Evolutionary conservation across 768 basidiomycete species (phyloP).

Genomic region (Pisolithus orientalis): DNA sequence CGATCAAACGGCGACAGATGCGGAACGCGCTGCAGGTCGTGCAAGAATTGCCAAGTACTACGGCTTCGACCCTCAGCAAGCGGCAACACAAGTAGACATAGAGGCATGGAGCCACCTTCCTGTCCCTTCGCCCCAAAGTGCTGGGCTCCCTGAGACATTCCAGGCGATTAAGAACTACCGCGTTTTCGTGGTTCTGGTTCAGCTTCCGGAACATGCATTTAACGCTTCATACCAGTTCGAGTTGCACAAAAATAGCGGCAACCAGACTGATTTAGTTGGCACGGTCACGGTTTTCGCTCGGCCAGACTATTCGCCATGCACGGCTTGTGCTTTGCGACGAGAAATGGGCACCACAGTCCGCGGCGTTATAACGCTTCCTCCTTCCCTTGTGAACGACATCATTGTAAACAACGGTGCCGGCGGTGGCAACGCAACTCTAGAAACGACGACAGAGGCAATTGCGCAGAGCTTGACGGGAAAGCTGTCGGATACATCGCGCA

Average conservation of each 20-base stretch:
- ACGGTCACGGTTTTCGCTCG: constrained; percentile 19
- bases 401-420: constrained; percentile 7
- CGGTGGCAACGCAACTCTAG: constrained; percentile 7
- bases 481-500: constrained; percentile 12
- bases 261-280: constrained; percentile 9
- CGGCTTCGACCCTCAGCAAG: constrained; percentile 16
- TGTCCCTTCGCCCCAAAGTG: constrained; percentile 6
- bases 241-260: constrained; percentile 10
- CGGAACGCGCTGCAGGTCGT: constrained; percentile 14
- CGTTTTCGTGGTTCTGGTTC: constrained; percentile 19
- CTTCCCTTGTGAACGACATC: constrained; percentile 16
- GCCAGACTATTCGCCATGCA: constrained; percentile 18
- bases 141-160: constrained; percentile 10
- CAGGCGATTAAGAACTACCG: constrained; percentile 18
- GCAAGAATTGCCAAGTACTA: constrained; percentile 18
- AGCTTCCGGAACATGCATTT: constrained; percentile 19
- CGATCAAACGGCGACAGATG: constrained; percentile 9
- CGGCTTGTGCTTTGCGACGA: constrained; percentile 19
- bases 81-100: neutral
- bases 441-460: constrained; percentile 9
- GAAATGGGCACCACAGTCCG: constrained; percentile 10
- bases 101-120: constrained; percentile 12
- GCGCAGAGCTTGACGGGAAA: constrained; percentile 9
- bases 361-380: constrained; percentile 21
- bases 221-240: constrained; percentile 19